These are phyloP conservation scores for Tylopilus sp. DNA, from an alignment of 768 basidiomycete genomes.

Conservation along the genomic window DNA sequence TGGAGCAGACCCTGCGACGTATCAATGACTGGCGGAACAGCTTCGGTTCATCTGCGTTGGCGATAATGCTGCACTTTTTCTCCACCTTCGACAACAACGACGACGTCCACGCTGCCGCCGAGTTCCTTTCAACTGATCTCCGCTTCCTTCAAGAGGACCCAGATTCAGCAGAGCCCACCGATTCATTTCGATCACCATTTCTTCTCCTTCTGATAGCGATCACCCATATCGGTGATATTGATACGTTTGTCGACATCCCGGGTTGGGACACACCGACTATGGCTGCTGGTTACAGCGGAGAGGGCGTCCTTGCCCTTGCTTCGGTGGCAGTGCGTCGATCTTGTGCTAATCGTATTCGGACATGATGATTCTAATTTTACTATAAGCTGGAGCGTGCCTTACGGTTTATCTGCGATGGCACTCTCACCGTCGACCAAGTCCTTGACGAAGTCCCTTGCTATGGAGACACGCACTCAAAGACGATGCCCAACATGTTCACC, in stretches of 20 bases:
- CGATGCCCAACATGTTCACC: background rate
- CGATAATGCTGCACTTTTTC: conserved; percentile 4
- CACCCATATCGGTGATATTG: background rate
- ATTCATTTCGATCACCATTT: conserved; percentile 1
- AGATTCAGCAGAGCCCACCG: background rate
- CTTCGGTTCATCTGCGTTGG: conserved; percentile 1
- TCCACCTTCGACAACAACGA: background rate
- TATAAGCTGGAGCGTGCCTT: conserved; percentile 2
- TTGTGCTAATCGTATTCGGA: background rate
- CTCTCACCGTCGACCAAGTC: background rate
- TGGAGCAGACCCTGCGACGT: background rate
- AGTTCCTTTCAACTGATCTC: background rate
- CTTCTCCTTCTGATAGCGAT: background rate
- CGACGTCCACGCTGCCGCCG: background rate
- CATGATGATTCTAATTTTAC: background rate
- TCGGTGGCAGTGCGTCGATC: conserved; percentile 1
- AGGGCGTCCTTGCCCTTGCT: conserved; percentile 4
- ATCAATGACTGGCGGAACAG: background rate
- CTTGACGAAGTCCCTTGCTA: background rate
- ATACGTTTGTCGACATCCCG: background rate
- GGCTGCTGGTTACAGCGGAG: background rate
- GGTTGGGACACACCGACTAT: conserved; percentile 1
- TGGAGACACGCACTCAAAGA: background rate
- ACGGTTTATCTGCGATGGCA: background rate
- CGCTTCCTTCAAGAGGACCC: conserved; percentile 4